Conservation (phyloP, 495 filamentous ascomycete species). For the Aspergillus hancockii region DNA sequence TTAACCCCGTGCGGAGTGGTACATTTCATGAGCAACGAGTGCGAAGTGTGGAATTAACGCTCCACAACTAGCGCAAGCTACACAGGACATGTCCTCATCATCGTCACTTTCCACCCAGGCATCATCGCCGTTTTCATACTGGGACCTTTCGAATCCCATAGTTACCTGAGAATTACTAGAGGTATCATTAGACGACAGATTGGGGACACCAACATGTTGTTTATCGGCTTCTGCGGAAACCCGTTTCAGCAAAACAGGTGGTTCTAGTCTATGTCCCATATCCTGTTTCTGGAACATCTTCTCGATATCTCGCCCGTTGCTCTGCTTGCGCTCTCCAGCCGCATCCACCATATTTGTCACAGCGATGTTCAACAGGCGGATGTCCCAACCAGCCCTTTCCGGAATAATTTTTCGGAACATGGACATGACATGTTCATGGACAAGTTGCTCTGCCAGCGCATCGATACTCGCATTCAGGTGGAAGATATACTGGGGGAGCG, state of each 20-base stretch:
- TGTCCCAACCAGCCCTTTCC: constrained; percentile 68
- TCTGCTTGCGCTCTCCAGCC: constrained; percentile 51
- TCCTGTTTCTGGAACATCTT: constrained; percentile 72
- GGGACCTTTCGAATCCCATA: not conserved
- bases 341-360: constrained; percentile 80
- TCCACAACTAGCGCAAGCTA: constrained; percentile 60
- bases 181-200: not conserved
- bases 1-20: constrained; percentile 47
- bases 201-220: not conserved
- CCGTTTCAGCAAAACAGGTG: not conserved
- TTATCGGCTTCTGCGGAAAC: not conserved
- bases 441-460: constrained; percentile 64
- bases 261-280: constrained; percentile 41
- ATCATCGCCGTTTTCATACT: not conserved
- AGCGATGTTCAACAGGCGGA: constrained; percentile 82
- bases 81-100: constrained; percentile 37
- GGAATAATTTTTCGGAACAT: constrained; percentile 77
- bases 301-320: constrained; percentile 59
- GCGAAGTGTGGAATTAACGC: constrained; percentile 71
- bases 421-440: constrained; percentile 62
- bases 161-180: not conserved
- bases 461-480: constrained; percentile 57
- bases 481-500: constrained; percentile 71
- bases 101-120: constrained; percentile 42
- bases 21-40: constrained; percentile 68